A percentile compares a stretch with the other conserved stretches of the same genome.
These are phyloP conservation scores for Elaeis oleifera DNA, from an alignment of 202 grass and related monocot genomes.

Conservation along the genomic window DNA sequence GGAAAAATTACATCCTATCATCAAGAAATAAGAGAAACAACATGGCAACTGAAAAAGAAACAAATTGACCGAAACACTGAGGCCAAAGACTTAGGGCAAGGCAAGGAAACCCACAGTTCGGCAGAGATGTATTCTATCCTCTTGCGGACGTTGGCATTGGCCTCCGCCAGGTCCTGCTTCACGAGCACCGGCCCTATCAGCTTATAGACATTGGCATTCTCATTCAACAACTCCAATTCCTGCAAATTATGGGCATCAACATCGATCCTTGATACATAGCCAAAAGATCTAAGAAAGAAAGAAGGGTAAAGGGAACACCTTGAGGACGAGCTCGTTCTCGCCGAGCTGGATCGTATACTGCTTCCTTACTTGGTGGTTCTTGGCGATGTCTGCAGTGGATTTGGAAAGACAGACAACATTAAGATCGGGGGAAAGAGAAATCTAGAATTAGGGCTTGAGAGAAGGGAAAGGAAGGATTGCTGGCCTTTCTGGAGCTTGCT, in stretches of 20 bases:
- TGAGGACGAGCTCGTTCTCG: conserved; percentile 98
- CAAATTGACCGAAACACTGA: neutral
- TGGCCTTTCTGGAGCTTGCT: conserved; percentile 94
- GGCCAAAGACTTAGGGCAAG: neutral
- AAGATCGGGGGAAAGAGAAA: conserved; percentile 1
- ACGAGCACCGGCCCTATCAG: conserved; percentile 86
- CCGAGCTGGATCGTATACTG: conserved; percentile 98
- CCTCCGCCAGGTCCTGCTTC: conserved; percentile 94
- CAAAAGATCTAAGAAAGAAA: neutral
- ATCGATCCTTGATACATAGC: too few relatives aligned
- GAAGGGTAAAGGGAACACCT: conserved; percentile 25
- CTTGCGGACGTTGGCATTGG: conserved; percentile 91
- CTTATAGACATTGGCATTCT: conserved; percentile 86
- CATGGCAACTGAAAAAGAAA: conserved; percentile 1
- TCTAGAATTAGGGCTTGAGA: neutral
- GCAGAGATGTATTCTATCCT: conserved; percentile 93
- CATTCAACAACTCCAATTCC: conserved; percentile 78
- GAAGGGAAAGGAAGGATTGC: conserved; percentile 2
- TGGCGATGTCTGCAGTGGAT: conserved; percentile 54
- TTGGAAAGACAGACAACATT: neutral
- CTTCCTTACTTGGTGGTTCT: conserved; percentile 98
- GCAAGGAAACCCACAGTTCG: conserved; percentile 57
- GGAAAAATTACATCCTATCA: conserved; percentile 14
- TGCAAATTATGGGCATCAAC: conserved; percentile 4
- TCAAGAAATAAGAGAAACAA: conserved; percentile 4